These are phyloP conservation scores for Saccharomyces kudriavzevii DNA, from an alignment of 805 yeast species.

Conservation along the genomic window DNA sequence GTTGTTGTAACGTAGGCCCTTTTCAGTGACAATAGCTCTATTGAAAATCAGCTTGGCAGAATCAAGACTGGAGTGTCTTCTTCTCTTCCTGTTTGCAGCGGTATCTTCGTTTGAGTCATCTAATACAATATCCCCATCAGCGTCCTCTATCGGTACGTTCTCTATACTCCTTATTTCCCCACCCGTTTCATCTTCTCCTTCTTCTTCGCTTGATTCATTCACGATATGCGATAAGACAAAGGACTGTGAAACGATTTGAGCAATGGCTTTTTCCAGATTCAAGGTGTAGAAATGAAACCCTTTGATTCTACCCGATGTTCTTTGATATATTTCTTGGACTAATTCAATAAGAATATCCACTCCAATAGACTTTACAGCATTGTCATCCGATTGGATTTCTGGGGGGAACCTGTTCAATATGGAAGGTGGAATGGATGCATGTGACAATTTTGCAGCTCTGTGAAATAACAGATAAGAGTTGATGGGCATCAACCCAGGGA, in stretches of 20 bases:
- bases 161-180: background rate
- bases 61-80: conserved; percentile 26
- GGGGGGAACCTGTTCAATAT: conserved; percentile 49
- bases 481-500: conserved; percentile 90
- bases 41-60: conserved; percentile 34
- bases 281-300: conserved; percentile 91
- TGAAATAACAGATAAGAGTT: conserved; percentile 75
- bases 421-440: conserved; percentile 66
- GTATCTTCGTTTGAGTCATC: conserved; percentile 13
- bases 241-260: conserved; percentile 66
- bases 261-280: conserved; percentile 86
- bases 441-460: conserved; percentile 82
- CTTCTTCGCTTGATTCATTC: conserved; percentile 31
- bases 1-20: conserved; percentile 8
- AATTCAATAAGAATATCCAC: conserved; percentile 63
- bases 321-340: conserved; percentile 45
- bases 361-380: conserved; percentile 73
- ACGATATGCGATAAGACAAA: conserved; percentile 43
- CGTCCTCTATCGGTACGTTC: conserved; percentile 24
- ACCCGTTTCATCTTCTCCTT: conserved; percentile 12
- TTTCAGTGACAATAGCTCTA: conserved; percentile 31
- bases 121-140: conserved; percentile 28
- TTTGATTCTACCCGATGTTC: conserved; percentile 50
- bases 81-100: conserved; percentile 20
- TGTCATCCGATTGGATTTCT: conserved; percentile 58